Percentiles rank a stretch among this genome's conserved stretches.
Conservation (phyloP, 2,329 filamentous ascomycete species). For the Cladosporium colombiae region DNA sequence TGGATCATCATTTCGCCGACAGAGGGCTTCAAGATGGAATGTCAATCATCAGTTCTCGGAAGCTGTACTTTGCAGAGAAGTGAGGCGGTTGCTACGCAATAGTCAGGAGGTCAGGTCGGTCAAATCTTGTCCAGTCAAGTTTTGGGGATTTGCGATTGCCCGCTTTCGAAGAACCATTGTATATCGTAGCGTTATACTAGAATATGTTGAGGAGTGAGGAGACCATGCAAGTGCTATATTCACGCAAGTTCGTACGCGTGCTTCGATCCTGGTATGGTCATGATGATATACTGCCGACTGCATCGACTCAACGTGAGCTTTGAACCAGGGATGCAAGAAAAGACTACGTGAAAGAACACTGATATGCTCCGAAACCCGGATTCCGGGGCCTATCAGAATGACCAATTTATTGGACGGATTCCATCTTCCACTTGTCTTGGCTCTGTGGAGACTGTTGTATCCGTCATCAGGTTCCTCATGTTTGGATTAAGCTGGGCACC, state of each 20-base stretch:
- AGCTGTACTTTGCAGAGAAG: neutral
- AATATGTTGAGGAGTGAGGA: neutral
- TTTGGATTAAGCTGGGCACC: neutral
- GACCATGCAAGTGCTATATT: neutral
- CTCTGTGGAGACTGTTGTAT: neutral
- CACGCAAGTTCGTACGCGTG: neutral
- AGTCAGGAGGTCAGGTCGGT: neutral
- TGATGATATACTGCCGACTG: neutral
- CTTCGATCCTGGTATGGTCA: neutral
- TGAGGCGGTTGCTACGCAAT: neutral
- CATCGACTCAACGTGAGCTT: neutral
- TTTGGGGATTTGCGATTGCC: neutral
- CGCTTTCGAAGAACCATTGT: neutral
- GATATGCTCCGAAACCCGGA: neutral
- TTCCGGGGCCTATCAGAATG: neutral
- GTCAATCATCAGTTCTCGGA: neutral
- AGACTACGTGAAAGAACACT: neutral
- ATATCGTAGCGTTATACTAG: neutral
- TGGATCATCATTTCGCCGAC: slow-evolving; percentile 11
- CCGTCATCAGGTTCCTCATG: neutral
- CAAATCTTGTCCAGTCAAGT: neutral
- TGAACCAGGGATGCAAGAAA: neutral
- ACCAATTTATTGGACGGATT: too few species aligned
- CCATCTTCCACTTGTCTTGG: too few species aligned
- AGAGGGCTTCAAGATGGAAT: neutral